phyloP scores from a whole-genome alignment of 2,329 filamentous ascomycete genomes.

The Coniochaeta prunicola region DNA sequence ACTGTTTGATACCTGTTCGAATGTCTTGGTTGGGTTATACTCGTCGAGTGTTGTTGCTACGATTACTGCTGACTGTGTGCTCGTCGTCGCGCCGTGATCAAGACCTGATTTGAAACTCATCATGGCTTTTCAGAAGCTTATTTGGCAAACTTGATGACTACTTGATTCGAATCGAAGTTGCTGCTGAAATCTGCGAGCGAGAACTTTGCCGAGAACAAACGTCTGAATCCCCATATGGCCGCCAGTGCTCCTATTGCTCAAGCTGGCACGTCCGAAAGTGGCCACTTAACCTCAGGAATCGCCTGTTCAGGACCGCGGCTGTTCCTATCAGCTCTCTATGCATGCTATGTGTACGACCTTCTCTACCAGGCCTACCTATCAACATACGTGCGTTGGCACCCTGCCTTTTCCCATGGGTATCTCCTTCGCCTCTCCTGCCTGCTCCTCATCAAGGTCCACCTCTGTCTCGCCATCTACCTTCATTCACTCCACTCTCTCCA shows the following conservation, averaged over 20 bases:
- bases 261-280: neutral
- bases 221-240: neutral
- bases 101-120: neutral
- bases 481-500: constrained; percentile 40
- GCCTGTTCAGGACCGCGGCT: neutral
- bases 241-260: neutral
- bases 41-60: neutral
- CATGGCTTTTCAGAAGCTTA: neutral
- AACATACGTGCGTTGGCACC: neutral
- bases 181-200: neutral
- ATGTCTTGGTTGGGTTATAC: neutral
- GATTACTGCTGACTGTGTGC: neutral
- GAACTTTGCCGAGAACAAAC: neutral
- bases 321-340: neutral
- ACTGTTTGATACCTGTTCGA: constrained; percentile 12
- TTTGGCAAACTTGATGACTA: no score
- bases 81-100: neutral
- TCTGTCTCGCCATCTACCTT: neutral
- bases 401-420: neutral
- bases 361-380: neutral
- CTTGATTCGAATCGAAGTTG: neutral
- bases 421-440: neutral
- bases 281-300: neutral
- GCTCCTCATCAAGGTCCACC: neutral
- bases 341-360: neutral